These are phyloP conservation scores for Psilocybe azurescens DNA, from an alignment of 768 basidiomycete species.

Conservation along the genomic window DNA sequence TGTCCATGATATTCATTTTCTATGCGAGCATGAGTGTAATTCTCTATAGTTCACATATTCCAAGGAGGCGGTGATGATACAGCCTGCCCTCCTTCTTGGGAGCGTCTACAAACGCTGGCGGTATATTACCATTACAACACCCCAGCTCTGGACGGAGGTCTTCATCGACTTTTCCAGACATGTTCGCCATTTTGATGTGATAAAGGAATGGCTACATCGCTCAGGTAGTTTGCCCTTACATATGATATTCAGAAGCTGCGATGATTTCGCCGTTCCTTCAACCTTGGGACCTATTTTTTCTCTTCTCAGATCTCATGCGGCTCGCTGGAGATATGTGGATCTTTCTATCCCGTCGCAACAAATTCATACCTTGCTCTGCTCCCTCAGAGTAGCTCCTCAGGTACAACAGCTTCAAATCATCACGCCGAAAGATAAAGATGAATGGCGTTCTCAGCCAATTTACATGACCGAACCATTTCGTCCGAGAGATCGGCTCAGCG, in stretches of 20 bases:
- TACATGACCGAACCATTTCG: neutral
- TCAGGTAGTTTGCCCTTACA: neutral
- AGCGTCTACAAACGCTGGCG: neutral
- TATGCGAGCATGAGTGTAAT: too few relatives aligned
- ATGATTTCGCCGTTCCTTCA: neutral
- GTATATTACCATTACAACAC: neutral
- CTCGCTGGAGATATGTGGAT: neutral
- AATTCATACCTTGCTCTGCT: neutral
- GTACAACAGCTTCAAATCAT: neutral
- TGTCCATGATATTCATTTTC: neutral
- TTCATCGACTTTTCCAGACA: neutral
- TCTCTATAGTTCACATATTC: neutral
- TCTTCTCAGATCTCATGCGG: neutral
- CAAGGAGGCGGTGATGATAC: neutral
- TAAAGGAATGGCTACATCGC: neutral
- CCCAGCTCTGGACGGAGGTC: neutral
- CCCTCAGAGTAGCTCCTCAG: neutral
- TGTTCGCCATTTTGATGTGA: neutral
- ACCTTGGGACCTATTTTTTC: neutral
- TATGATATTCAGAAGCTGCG: neutral
- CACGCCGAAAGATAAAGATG: neutral
- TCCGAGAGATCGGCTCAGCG: neutral
- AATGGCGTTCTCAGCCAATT: neutral
- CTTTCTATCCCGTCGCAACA: neutral
- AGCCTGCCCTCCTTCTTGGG: neutral